phyloP scores from a whole-genome alignment of 768 basidiomycete genomes.

The Rhizopogon vinicolor region DNA sequence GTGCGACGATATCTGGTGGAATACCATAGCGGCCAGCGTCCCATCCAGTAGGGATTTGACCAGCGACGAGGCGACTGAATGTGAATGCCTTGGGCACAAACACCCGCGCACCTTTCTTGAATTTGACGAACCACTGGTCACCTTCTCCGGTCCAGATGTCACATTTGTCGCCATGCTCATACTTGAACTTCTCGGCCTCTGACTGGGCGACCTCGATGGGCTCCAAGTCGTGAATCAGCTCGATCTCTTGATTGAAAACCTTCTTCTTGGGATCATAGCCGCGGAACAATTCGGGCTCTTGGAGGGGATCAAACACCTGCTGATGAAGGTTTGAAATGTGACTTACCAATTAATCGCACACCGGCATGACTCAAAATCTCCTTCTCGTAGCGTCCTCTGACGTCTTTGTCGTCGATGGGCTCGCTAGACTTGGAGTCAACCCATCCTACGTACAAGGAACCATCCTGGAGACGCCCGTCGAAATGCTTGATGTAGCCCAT shows the following conservation, averaged over 20 bases:
- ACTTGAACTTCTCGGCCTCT: constrained; percentile 94
- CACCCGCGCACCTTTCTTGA: constrained; percentile 96
- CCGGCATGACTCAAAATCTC: constrained; percentile 90
- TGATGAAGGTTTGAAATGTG: not conserved
- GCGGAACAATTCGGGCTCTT: constrained; percentile 96
- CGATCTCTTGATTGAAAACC: constrained; percentile 94
- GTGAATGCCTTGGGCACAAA: constrained; percentile 92
- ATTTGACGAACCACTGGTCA: constrained; percentile 96
- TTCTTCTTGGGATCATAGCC: constrained; percentile 99
- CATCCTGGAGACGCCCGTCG: constrained; percentile 92
- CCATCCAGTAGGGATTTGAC: constrained; percentile 98
- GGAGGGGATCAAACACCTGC: constrained; percentile 9
- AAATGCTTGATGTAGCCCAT: constrained; percentile 99
- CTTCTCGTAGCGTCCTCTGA: constrained; percentile 90
- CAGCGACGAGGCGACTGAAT: constrained; percentile 92
- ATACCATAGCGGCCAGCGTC: constrained; percentile 95
- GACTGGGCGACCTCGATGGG: constrained; percentile 88
- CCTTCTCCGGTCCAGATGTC: constrained; percentile 91
- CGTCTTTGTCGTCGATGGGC: constrained; percentile 97
- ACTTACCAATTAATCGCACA: constrained; percentile 87
- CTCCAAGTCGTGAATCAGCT: constrained; percentile 94
- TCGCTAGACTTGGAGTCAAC: constrained; percentile 91
- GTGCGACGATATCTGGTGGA: constrained; percentile 91
- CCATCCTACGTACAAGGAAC: constrained; percentile 95
- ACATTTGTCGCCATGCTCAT: constrained; percentile 94